Base-by-base conservation (phyloP, 768 basidiomycete species). In the Psilocybe tampanensis region DNA sequence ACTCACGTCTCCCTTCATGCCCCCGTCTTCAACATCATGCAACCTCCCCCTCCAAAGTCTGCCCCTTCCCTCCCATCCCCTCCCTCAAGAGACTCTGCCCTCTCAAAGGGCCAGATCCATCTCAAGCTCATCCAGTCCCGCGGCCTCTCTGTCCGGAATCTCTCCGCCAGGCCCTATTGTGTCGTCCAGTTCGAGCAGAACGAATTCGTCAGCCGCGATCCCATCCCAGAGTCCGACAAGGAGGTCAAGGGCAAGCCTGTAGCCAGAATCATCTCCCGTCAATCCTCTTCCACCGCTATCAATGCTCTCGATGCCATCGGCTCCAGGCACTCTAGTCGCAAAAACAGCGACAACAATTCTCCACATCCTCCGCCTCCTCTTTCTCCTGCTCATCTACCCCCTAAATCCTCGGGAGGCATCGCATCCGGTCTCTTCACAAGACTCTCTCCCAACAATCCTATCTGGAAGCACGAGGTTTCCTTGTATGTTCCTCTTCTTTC, bases 141-240 rank as follows among this genome's bases (percentile, higher is more conserved):
- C 47, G 84, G 82, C 9, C 88, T 99, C 70, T 86, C 86, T 61
- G 88, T 94, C 51, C 80, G 80, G 43, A 81, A 86, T 13, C 65
- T 81, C 42, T 70, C 78, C 60, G 86, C 90, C 3, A 80, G 86
- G 0, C 92, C 95, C 17, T 98, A 99, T 71, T 92, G 95, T 65
- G 95, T 98, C 70, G 95, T 95, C 64, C 91, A 95, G 73, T 99
- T 98, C 74, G 97, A 99, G 78, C 92, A 98, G 74, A 98, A 94
- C 81, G 97, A 99, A 74, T 99, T 98, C 69, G 88, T 99, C 71
- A 88, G 88, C 64, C 79, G 97, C 44, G 92, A 96, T 71, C 92
- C 94, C 23, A 91, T 89, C 22, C 84, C 86, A 62, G 92, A 93
- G 71, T 76, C 81, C 17, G 92, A 91, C 77, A 94, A 92, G 78